Evolutionary conservation across 140 eudicot species (phyloP).

Genomic region (Oenanthe javanica): DNA sequence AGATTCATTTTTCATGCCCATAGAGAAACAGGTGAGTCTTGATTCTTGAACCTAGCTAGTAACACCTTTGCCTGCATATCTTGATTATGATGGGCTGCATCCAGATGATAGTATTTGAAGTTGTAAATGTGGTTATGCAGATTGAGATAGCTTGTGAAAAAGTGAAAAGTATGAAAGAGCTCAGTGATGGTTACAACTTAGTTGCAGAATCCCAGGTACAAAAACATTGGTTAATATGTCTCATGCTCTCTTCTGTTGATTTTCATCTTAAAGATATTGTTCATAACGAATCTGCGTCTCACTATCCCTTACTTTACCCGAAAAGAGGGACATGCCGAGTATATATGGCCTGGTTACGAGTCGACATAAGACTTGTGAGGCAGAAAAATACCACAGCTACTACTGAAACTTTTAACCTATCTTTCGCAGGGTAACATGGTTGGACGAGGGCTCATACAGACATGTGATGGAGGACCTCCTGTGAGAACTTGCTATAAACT

Average conservation of each 20-base stretch:
- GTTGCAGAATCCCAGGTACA: slow-evolving; percentile 92
- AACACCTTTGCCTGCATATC: background rate
- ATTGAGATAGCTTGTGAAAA: slow-evolving; percentile 68
- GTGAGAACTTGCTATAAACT: slow-evolving; percentile 32
- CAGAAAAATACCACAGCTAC: background rate
- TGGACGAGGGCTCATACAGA: slow-evolving; percentile 79
- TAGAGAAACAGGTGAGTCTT: slow-evolving; percentile 50
- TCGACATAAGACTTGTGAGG: background rate
- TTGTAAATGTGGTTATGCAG: slow-evolving; percentile 32
- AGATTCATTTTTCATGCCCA: slow-evolving; percentile 96
- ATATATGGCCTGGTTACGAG: background rate
- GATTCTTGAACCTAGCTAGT: too few relatives aligned
- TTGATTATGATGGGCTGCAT: background rate
- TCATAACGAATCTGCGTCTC: too few relatives aligned
- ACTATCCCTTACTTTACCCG: background rate
- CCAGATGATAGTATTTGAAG: slow-evolving; percentile 13
- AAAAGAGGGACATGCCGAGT: background rate
- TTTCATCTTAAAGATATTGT: too few relatives aligned
- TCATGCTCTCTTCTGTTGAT: background rate
- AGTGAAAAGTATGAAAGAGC: slow-evolving; percentile 88
- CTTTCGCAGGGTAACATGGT: slow-evolving; percentile 70
- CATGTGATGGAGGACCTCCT: slow-evolving; percentile 89
- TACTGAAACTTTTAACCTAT: background rate
- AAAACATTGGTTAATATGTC: background rate
- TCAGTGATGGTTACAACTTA: slow-evolving; percentile 74